Percentiles rank a stretch among this genome's conserved stretches.
phyloP scores from a whole-genome alignment of 108 stramenopile species.

The Epipyxis sp. region DNA sequence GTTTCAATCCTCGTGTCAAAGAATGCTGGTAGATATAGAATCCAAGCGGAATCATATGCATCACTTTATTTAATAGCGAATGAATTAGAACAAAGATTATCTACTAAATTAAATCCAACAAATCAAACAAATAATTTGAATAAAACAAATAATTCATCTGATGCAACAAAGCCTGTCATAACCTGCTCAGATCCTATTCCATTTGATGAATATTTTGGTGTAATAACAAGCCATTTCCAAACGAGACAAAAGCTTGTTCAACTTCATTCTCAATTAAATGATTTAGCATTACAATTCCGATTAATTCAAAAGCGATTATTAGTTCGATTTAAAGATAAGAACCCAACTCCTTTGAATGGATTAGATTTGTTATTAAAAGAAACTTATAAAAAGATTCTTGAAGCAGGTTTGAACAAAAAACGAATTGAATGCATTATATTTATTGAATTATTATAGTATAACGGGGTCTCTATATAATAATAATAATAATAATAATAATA shows the following conservation, averaged over 20 bases:
- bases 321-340: conserved; percentile 55
- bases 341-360: conserved; percentile 45
- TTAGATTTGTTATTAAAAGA: conserved; percentile 49
- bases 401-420: no score
- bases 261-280: conserved; percentile 33
- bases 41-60: conserved; percentile 45
- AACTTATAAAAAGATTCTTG: conserved; percentile 47
- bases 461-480: no score
- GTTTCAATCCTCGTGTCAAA: conserved; percentile 56
- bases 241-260: not conserved
- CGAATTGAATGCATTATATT: no score
- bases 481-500: no score
- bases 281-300: conserved; percentile 52
- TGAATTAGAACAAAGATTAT: conserved; percentile 46
- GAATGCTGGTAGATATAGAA: conserved; percentile 49
- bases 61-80: conserved; percentile 34
- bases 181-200: conserved; percentile 44
- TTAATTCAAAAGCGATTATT: conserved; percentile 58
- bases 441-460: no score
- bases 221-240: conserved; percentile 45
- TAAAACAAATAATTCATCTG: not conserved
- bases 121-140: not conserved
- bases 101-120: conserved; percentile 34
- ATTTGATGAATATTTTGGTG: conserved; percentile 40
- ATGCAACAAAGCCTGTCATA: not conserved